Evolutionary conservation across 2,329 filamentous ascomycete species (phyloP), one percentile per base, ranked within the genome.

Genomic region (Tolypocladium album): DNA sequence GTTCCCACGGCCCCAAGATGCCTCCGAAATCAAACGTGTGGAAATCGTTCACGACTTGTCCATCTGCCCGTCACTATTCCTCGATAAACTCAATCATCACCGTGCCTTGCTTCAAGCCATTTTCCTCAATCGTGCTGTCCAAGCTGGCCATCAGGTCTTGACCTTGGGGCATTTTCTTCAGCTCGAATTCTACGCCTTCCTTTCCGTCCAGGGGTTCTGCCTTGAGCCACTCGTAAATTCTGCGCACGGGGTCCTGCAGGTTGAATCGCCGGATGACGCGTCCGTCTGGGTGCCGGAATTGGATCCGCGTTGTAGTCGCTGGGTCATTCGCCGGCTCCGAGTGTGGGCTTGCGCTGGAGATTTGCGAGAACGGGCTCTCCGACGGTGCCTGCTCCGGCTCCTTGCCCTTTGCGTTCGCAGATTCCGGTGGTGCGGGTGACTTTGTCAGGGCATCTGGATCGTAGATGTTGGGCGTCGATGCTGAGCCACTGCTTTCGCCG

Each of bases 201-300:
- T 91, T 93, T 67, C 88, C 91, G 65, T 92, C 88, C 56, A 96
- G 74, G 1, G 92, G 90, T 61, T 88, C 86, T 0, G 92, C 88
- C 77, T 97, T 99, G 64, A 99, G 85, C 91, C 92, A 99, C 76
- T 99, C 94, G 73, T 93, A 99, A 55, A 99, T 86, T 15, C 90
- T 85, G 59, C 85, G 82, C 15, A 99, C 92, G 1, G 83, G 79
- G 61, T 99, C 94, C 17, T 83, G 74, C 4, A 92, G 74, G 12
- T 80, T 78, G 74, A 99, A 99, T n/a, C 90, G 85, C 38, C 92
- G 87, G 61, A 99, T 92, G 12, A 96, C 83, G 22, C 93, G 86
- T 1, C 92, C 92, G 13, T 84, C 88, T 0, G 92, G 86, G 67
- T 96, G 89, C 61, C 90, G 84, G 76, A 99, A 96, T 71, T 97